Evolutionary conservation across 2,329 filamentous ascomycete species (phyloP).

Genomic region (Ceratocystis alfenasii): DNA sequence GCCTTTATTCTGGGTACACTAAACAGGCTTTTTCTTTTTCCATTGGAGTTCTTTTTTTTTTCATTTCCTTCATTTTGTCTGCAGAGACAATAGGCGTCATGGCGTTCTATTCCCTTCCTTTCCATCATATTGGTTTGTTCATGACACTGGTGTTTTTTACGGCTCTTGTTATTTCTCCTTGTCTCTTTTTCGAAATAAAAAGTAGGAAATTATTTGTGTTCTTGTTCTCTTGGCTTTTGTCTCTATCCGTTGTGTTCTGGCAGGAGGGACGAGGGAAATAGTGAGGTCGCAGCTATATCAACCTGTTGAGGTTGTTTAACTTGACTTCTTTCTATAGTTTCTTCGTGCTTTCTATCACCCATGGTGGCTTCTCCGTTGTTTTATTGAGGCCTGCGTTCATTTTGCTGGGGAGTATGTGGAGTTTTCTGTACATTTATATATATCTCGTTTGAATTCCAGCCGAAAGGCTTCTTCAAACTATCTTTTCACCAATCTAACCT

Average conservation of each 20-base stretch:
- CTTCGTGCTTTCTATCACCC: no score
- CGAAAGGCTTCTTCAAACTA: no score
- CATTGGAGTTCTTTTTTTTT: not conserved
- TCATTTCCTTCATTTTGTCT: not conserved
- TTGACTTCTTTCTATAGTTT: no score
- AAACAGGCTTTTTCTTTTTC: slow-evolving; percentile 10
- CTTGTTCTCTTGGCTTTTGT: not conserved
- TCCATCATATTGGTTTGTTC: not conserved
- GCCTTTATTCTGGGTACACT: not conserved
- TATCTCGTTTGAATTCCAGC: no score
- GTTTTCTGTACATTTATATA: no score
- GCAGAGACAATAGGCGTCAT: slow-evolving; percentile 5
- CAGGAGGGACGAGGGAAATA: no score
- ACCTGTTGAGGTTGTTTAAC: no score
- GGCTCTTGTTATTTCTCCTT: not conserved
- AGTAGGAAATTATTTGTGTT: not conserved
- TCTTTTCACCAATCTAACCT: no score
- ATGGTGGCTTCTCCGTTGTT: no score
- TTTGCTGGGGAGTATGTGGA: no score
- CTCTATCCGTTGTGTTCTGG: not conserved
- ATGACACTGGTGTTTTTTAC: slow-evolving; percentile 2
- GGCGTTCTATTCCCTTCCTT: slow-evolving; percentile 6
- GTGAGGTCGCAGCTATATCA: no score
- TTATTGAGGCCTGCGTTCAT: no score
- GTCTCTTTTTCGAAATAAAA: slow-evolving; percentile 9